A percentile compares a stretch with the other conserved stretches of the same genome.
phyloP scores from a whole-genome alignment of 1,139 yeast genomes.

The Blastobotrys proliferans region DNA sequence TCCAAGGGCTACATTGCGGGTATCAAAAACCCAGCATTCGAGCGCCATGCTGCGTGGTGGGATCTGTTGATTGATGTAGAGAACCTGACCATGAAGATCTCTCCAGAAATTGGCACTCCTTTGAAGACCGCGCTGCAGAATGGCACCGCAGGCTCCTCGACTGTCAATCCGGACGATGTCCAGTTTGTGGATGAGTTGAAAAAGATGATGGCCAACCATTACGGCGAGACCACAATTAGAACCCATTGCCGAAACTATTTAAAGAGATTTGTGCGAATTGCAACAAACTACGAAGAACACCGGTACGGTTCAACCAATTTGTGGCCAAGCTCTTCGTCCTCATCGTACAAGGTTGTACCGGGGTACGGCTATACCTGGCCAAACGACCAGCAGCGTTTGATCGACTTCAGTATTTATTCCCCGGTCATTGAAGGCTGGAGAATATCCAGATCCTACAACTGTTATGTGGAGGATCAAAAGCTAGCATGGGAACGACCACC shows the following conservation, averaged over 20 bases:
- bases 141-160: conserved; percentile 12
- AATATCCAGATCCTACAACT: conserved; percentile 29
- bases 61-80: conserved; percentile 59
- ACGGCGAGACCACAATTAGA: conserved; percentile 34
- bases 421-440: conserved; percentile 37
- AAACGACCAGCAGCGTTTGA: conserved; percentile 25
- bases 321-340: conserved; percentile 30
- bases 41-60: conserved; percentile 54
- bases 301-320: conserved; percentile 31
- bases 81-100: conserved; percentile 41
- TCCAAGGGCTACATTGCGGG: conserved; percentile 61
- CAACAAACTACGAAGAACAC: conserved; percentile 32
- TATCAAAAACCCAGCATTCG: conserved; percentile 64
- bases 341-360: conserved; percentile 25
- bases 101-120: conserved; percentile 26
- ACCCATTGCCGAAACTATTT: conserved; percentile 33
- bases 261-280: conserved; percentile 32
- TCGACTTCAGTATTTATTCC: conserved; percentile 29
- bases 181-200: conserved; percentile 33
- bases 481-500: conserved; percentile 25
- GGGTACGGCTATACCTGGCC: conserved; percentile 36
- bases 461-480: conserved; percentile 26
- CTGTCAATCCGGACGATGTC: conserved; percentile 27
- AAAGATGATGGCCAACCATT: conserved; percentile 33
- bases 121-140: conserved; percentile 5